Base-by-base conservation (phyloP, 106 monocot genomes). In the Dendrobium catenatum region DNA sequence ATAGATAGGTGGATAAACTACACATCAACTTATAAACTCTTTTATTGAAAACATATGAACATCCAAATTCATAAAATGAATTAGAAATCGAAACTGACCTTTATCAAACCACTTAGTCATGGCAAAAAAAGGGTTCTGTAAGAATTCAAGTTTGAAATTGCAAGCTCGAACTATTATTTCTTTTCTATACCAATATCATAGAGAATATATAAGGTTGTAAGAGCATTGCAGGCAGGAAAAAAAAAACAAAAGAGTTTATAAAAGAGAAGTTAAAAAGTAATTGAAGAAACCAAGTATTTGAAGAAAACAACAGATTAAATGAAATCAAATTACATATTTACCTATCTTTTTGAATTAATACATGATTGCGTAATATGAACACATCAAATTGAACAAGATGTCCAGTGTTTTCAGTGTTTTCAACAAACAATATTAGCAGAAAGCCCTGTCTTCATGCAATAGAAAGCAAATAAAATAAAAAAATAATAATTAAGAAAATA, bases 281-380 rank as follows among this genome's bases (percentile, higher is more conserved):
- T 70, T 31, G 16, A 26, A 26, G 26, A 26, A 26, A 26, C 26
- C 26, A 26, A 26, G 26, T 26, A 26, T 26, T 26, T 26, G 26
- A 80, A 10, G 1, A 44, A 66, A 42, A 42, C 27, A 72, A 70
- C 18, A 77, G 66, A 6, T 29, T 70, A 42, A 75, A 37, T 61
- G 80, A 80, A 56, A 54, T 48, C 44, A 22, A 83, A 48, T 76
- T 59, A 6, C 55, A 41, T 46, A 4, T 83, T 84, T 88, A 95
- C 97, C 88, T 84, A 78, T 80, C 83, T 83, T 76, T 83, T 76
- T 54, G 85, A 85, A 31, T 82, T 82, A 89, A 94, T 94, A 81
- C 88, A 94, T 91, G 79, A 98, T 98, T 81, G 87, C 56, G 75
- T 93, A 93, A 81, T 91, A 98, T 77, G 97, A 98, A 72, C 88